A percentile compares a stretch with the other conserved stretches of the same genome.
Evolutionary conservation across 2,329 filamentous ascomycete genomes (phyloP).

Genomic region (Sclerotinia trifoliorum): DNA sequence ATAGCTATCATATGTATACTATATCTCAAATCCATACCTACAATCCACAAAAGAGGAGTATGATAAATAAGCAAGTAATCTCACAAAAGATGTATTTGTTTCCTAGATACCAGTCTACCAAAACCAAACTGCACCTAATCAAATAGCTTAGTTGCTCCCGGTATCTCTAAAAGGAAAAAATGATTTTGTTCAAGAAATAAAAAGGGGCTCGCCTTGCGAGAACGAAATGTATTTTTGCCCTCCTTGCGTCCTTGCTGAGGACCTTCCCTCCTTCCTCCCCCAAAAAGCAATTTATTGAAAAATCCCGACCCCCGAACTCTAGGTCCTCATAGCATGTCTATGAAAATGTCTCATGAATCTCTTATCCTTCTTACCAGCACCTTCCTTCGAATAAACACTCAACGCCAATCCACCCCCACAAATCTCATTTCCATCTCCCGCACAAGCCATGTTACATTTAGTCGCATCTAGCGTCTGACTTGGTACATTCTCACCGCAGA

Average conservation of each 20-base stretch:
- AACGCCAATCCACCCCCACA: conserved; percentile 53
- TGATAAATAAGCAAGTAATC: not conserved
- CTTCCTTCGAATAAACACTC: conserved; percentile 41
- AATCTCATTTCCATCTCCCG: conserved; percentile 47
- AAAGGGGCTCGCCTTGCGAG: conserved; percentile 15
- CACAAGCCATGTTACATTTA: conserved; percentile 50
- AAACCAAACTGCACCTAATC: not conserved
- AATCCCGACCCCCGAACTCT: not conserved
- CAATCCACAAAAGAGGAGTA: not conserved
- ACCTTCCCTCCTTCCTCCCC: too few species aligned
- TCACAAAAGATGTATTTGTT: not conserved
- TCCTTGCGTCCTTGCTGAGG: not conserved
- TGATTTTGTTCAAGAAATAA: not conserved
- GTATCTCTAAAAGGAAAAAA: not conserved
- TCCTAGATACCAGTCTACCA: not conserved
- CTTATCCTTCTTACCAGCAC: not conserved
- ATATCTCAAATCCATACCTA: not conserved
- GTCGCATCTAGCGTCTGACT: conserved; percentile 46
- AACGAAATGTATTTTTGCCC: conserved; percentile 7
- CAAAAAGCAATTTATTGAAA: not conserved
- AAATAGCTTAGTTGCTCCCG: not conserved
- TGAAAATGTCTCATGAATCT: conserved; percentile 12
- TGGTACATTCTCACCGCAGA: conserved; percentile 46
- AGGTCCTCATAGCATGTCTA: conserved; percentile 1
- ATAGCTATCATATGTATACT: not conserved